Conservation (phyloP, 495 filamentous ascomycete genomes). For the Penicillium verhagenii region DNA sequence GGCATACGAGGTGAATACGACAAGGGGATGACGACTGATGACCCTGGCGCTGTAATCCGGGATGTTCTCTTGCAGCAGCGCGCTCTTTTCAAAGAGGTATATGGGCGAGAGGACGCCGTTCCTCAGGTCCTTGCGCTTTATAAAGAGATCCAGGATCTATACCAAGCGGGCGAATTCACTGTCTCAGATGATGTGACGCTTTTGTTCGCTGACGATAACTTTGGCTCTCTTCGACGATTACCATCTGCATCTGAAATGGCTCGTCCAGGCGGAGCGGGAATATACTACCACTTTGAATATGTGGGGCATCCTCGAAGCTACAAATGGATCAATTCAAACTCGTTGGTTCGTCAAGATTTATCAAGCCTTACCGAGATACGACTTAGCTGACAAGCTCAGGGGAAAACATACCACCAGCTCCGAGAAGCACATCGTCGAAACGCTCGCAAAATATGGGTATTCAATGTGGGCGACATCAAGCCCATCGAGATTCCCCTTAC, state of each 20-base stretch:
- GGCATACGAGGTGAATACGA: slow-evolving; percentile 74
- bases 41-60: slow-evolving; percentile 56
- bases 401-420: slow-evolving; percentile 29
- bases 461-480: slow-evolving; percentile 70
- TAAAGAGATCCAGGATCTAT: slow-evolving; percentile 69
- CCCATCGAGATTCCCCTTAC: slow-evolving; percentile 17
- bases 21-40: slow-evolving; percentile 56
- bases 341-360: slow-evolving; percentile 10
- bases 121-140: slow-evolving; percentile 74
- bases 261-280: slow-evolving; percentile 62
- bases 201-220: slow-evolving; percentile 76
- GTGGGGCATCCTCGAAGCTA: slow-evolving; percentile 30
- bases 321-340: slow-evolving; percentile 33
- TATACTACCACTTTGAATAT: slow-evolving; percentile 76
- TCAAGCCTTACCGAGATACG: too few relatives aligned
- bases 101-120: slow-evolving; percentile 53
- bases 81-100: slow-evolving; percentile 52
- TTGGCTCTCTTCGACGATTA: slow-evolving; percentile 65
- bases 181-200: slow-evolving; percentile 74
- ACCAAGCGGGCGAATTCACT: slow-evolving; percentile 55
- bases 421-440: slow-evolving; percentile 53
- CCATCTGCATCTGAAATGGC: slow-evolving; percentile 59
- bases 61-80: slow-evolving; percentile 59
- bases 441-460: slow-evolving; percentile 69
- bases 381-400: slow-evolving; percentile 2